phyloP scores from a whole-genome alignment of 257 asterid genomes.

The Solanum etuberosum region DNA sequence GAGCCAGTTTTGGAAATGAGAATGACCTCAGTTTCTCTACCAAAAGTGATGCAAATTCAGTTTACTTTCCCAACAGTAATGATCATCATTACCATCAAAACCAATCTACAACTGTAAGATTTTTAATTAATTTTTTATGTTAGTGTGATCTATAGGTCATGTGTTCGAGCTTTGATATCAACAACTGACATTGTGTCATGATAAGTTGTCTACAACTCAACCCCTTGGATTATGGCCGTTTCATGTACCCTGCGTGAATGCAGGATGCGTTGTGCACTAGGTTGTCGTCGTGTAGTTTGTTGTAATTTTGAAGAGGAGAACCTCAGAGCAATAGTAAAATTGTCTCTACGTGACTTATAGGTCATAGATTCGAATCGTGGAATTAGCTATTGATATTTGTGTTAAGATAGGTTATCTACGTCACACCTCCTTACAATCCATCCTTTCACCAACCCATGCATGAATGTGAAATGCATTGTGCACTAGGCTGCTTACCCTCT shows the following conservation, averaged over 20 bases:
- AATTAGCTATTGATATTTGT: neutral
- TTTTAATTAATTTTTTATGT: neutral
- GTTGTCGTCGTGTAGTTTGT: neutral
- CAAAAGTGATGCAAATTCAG: conserved; percentile 18
- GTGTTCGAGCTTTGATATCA: neutral
- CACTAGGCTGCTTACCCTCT: neutral
- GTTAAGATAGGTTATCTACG: neutral
- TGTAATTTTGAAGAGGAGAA: neutral
- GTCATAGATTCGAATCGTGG: rapidly evolving
- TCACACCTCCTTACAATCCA: neutral
- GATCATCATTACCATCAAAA: conserved; percentile 24
- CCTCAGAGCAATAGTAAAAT: neutral
- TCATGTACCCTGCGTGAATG: neutral
- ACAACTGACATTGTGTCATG: neutral
- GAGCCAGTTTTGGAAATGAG: conserved; percentile 84
- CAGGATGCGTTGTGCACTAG: neutral
- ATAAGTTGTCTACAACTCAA: neutral
- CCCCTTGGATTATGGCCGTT: neutral
- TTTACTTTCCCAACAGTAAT: conserved; percentile 12
- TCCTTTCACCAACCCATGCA: neutral
- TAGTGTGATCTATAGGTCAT: neutral
- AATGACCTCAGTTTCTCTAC: conserved; percentile 50
- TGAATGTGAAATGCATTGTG: neutral
- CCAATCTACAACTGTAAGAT: conserved; percentile 50
- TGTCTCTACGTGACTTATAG: neutral